Evolutionary conservation across 2,329 filamentous ascomycete genomes (phyloP).

Genomic region (Phyllosticta capitalensis): DNA sequence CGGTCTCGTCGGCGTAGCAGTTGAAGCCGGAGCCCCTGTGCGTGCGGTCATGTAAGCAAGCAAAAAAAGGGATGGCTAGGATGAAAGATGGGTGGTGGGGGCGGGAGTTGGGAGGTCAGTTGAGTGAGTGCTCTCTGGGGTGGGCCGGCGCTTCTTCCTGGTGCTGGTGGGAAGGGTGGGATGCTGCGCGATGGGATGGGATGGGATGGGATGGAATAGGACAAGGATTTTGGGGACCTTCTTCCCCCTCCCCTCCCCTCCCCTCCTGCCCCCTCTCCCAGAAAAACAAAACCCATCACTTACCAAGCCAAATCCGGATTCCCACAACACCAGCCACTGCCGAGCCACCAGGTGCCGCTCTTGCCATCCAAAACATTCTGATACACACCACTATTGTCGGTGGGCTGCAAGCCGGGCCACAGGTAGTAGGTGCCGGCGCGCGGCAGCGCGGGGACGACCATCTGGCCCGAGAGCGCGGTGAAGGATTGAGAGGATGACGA

Average conservation of each 20-base stretch:
- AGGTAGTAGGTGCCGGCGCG: slow-evolving; percentile 32
- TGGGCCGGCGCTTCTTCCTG: no score
- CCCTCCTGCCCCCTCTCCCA: no score
- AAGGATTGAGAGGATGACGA: slow-evolving; percentile 8
- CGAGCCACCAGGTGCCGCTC: slow-evolving; percentile 34
- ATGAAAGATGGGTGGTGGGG: not conserved
- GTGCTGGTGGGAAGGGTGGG: no score
- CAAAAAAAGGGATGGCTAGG: no score
- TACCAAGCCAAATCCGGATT: slow-evolving; percentile 30
- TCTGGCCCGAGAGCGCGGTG: slow-evolving; percentile 14
- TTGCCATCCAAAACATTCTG: slow-evolving; percentile 35
- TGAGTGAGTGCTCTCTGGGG: no score
- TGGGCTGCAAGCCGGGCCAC: slow-evolving; percentile 35
- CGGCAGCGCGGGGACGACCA: slow-evolving; percentile 13
- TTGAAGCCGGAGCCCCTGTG: slow-evolving; percentile 27
- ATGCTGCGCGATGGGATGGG: no score
- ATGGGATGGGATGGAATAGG: no score
- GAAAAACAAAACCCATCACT: slow-evolving; percentile 8
- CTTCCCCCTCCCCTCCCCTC: no score
- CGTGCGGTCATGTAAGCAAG: not conserved
- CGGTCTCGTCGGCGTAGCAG: slow-evolving; percentile 24
- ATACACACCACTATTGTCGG: slow-evolving; percentile 33
- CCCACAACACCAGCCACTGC: slow-evolving; percentile 33
- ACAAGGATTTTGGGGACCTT: no score
- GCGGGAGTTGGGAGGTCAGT: no score